A percentile compares a stretch with the other conserved stretches of the same genome.
phyloP scores from a whole-genome alignment of 2,329 filamentous ascomycete genomes.

The Cytospora mali region DNA sequence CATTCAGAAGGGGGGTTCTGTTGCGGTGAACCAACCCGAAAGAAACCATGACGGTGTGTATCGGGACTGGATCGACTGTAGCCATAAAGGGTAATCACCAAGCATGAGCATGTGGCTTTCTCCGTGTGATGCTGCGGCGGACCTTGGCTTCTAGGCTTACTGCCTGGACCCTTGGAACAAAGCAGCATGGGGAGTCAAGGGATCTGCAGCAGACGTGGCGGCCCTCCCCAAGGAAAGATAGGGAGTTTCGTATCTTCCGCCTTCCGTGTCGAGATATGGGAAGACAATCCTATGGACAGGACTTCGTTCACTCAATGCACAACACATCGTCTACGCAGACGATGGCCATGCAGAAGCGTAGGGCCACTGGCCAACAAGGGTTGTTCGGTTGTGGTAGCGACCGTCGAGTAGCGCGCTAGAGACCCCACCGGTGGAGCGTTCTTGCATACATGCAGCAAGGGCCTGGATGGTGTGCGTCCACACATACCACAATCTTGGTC shows the following conservation, averaged over 20 bases:
- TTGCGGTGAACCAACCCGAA: conserved; percentile 17
- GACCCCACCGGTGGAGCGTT: background rate
- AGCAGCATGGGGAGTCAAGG: conserved; percentile 8
- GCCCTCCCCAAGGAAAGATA: background rate
- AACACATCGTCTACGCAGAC: background rate
- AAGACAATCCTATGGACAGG: background rate
- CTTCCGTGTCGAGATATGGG: background rate
- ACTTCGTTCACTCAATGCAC: background rate
- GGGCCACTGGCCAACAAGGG: background rate
- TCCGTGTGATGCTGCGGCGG: conserved; percentile 13
- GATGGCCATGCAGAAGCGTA: background rate
- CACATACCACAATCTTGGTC: background rate
- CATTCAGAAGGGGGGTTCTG: conserved; percentile 2
- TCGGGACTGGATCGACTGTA: conserved; percentile 13
- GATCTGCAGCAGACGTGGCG: conserved; percentile 15
- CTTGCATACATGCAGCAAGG: background rate
- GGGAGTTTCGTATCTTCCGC: conserved; percentile 1
- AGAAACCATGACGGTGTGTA: conserved; percentile 8
- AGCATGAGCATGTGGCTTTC: conserved; percentile 12
- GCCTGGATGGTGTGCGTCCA: background rate
- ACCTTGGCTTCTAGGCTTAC: conserved; percentile 22
- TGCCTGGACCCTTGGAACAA: conserved; percentile 5
- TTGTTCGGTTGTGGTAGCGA: no score
- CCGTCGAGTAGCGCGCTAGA: background rate
- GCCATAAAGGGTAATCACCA: conserved; percentile 9